Evolutionary conservation across 169 alveolate genomes (phyloP).

Genomic region (Plasmodium chabaudi): DNA sequence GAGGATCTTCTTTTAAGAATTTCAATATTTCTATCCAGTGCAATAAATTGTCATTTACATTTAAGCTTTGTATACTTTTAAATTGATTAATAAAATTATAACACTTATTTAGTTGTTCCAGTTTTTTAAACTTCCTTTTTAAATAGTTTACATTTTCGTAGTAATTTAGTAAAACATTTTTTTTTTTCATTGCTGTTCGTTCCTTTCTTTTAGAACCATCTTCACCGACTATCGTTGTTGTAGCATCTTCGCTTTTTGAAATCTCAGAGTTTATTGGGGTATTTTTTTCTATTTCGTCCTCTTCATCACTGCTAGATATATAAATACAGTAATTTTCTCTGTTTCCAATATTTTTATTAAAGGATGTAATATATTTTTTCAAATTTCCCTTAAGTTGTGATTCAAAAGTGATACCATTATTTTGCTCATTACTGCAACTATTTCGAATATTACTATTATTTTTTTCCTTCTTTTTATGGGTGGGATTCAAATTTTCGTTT

Average conservation of each 20-base stretch:
- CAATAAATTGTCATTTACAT: conserved; percentile 32
- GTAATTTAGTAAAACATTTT: no score
- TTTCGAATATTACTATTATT: no score
- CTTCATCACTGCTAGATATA: conserved; percentile 74
- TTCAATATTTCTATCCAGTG: conserved; percentile 65
- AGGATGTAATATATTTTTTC: conserved; percentile 10
- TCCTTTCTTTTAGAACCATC: no score
- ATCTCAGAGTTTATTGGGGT: no score
- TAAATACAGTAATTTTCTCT: conserved; percentile 37
- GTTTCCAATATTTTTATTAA: background rate
- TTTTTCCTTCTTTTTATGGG: no score
- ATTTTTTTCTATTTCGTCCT: conserved; percentile 12
- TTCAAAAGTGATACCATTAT: no score
- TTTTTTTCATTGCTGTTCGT: no score
- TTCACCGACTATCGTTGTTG: no score
- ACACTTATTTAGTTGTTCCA: conserved; percentile 25
- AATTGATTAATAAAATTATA: conserved; percentile 36
- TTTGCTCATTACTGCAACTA: no score
- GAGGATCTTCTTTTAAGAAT: conserved; percentile 48
- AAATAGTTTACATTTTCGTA: background rate
- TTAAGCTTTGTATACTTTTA: conserved; percentile 40
- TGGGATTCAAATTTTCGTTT: no score
- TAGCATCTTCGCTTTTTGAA: no score
- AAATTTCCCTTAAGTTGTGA: no score
- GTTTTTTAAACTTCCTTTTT: conserved; percentile 39